Base-by-base conservation (phyloP, 75 land plant species). In the Pinus taeda region DNA sequence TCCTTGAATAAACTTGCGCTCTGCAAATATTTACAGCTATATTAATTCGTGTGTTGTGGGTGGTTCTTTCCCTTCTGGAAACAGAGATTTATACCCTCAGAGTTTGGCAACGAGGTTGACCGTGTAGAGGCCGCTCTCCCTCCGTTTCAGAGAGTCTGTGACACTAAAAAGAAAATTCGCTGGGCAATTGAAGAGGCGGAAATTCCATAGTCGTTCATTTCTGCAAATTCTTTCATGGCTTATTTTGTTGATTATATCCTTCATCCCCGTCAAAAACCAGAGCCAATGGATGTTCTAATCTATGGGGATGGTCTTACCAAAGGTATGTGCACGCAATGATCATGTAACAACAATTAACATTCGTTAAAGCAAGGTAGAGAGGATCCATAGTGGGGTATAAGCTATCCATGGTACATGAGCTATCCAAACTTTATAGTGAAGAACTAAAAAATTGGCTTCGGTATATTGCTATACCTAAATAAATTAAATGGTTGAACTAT, bases 61-160 rank as follows among this genome's bases (percentile, higher is more conserved):
- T 49, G 11, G 11, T 49, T 11, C 55, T 8, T 49, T 49, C 11
- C 8, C 9, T 49, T 49, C 0, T 49, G 55, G 11, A 49, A 49
- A 11, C 80, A 89, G 91, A 81, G 91, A 59, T 81, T 89, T 61
- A 4, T 89, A 3, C 88, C 88, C 15, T 86, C 88, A 2, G 88
- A 89, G 62, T 89, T 75, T 77, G 89, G 86, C 5, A 15, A 6
- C 18, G 85, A 83, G 37, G 74, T 58, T 56, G 85, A 79, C 26
- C 78, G 78, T 26, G 74, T 79, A 15, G 60, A 14, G 6, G 72
- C 26, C 20, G 57, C 72, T 59, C 12, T 49, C 55, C 66, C 82
- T 0, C 73, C 76, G 26, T 76, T 78, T 30, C 74, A 86, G 24
- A 59, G 67, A 6, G 36, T 81, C 4, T 57, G 73, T 57, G 80